These are phyloP conservation scores for Sclerotinia nivalis DNA, from an alignment of 2,329 filamentous ascomycete genomes.

Conservation along the genomic window DNA sequence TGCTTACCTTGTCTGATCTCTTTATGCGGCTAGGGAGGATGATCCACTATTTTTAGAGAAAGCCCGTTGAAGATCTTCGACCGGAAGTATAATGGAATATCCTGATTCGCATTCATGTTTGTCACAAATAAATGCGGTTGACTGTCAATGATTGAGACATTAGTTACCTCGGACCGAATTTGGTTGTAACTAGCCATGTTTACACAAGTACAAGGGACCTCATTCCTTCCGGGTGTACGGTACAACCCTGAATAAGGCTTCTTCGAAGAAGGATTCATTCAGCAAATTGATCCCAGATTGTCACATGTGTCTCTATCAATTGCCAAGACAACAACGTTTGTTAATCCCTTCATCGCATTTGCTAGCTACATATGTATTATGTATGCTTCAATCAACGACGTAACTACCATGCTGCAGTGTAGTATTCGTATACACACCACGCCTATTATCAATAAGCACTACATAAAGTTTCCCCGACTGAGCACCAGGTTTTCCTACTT, in stretches of 20 bases:
- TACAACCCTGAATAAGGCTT: slow-evolving; percentile 3
- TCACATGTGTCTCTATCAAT: slow-evolving; percentile 16
- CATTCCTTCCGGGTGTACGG: slow-evolving; percentile 18
- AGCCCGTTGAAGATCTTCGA: background rate
- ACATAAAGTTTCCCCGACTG: slow-evolving; percentile 5
- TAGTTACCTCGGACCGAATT: slow-evolving; percentile 23
- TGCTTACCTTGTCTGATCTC: slow-evolving; percentile 7
- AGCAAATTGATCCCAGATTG: background rate
- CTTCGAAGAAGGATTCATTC: background rate
- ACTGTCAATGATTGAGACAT: slow-evolving; percentile 16
- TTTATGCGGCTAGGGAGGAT: background rate
- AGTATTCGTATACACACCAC: slow-evolving; percentile 15
- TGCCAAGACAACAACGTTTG: slow-evolving; percentile 13
- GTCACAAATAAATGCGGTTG: slow-evolving; percentile 2
- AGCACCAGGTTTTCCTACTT: background rate
- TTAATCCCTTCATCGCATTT: background rate
- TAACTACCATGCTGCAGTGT: slow-evolving; percentile 23
- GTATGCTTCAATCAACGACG: slow-evolving; percentile 16
- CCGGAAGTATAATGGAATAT: background rate
- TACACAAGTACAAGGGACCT: slow-evolving; percentile 12
- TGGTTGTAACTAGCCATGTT: background rate
- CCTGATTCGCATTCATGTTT: background rate
- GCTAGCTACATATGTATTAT: background rate
- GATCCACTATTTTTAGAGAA: background rate
- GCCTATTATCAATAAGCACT: slow-evolving; percentile 12